phyloP scores from a whole-genome alignment of 768 basidiomycete genomes.

The Rhizopogon vesiculosus region DNA sequence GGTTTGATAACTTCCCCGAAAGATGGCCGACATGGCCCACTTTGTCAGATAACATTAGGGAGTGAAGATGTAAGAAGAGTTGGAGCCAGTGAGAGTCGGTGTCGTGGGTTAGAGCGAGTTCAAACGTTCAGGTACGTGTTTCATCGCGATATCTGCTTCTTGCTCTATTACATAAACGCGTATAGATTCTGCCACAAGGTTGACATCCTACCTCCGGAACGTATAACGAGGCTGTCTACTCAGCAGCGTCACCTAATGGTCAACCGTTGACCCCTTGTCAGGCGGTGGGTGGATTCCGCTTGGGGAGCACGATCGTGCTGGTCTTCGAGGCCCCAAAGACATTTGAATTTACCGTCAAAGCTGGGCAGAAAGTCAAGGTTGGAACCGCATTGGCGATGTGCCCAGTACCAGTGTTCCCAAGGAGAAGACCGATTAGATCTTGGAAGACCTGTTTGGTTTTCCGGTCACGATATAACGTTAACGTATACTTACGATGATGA shows the following conservation, averaged over 20 bases:
- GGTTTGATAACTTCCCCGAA: no score
- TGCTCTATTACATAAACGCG: no score
- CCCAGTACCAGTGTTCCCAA: conserved; percentile 24
- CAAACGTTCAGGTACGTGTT: no score
- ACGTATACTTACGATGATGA: not conserved
- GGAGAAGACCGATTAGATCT: conserved; percentile 29
- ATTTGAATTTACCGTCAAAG: conserved; percentile 73
- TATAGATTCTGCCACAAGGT: no score
- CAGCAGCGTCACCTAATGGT: conserved; percentile 76
- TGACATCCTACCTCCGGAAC: conserved; percentile 67
- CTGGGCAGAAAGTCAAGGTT: conserved; percentile 83
- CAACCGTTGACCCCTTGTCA: conserved; percentile 85
- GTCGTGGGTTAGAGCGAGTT: no score
- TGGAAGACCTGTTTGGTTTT: no score
- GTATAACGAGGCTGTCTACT: conserved; percentile 90
- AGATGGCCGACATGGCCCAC: no score
- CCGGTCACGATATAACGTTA: not conserved
- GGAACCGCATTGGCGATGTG: conserved; percentile 74
- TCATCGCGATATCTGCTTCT: no score
- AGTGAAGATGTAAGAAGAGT: no score
- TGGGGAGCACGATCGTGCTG: conserved; percentile 94
- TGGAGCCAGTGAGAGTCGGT: no score
- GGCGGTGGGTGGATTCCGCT: conserved; percentile 96
- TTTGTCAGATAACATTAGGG: no score
- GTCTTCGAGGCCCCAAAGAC: conserved; percentile 91